Percentiles rank a stretch among this genome's conserved stretches.
Conservation (phyloP, 257 asterid species). For the Cordia subcordata region DNA sequence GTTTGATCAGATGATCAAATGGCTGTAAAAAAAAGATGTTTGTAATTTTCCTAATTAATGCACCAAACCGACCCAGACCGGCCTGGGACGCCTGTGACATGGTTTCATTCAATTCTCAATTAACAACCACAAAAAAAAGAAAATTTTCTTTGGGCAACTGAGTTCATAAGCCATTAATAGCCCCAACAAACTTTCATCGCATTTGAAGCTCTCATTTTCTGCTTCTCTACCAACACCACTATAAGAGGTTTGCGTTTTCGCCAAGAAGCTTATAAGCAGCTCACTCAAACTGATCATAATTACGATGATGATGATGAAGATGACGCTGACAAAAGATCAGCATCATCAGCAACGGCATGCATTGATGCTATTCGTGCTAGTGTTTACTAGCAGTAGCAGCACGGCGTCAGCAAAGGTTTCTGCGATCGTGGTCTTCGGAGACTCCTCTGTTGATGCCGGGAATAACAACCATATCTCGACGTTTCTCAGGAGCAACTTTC, state of each 20-base stretch:
- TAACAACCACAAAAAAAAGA: no score
- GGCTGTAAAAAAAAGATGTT: no score
- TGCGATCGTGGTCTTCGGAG: slow-evolving; percentile 86
- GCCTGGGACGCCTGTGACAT: no score
- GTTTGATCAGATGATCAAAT: no score
- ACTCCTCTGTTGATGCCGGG: slow-evolving; percentile 88
- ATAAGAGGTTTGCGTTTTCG: background rate
- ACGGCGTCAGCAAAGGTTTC: slow-evolving; percentile 38
- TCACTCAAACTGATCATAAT: no score
- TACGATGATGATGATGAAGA: no score
- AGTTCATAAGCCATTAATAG: slow-evolving; percentile 7
- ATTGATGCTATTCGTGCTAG: background rate
- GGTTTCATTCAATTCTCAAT: no score
- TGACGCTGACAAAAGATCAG: background rate
- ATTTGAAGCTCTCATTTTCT: slow-evolving; percentile 1
- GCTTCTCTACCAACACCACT: background rate
- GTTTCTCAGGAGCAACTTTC: slow-evolving; percentile 67
- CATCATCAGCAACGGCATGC: background rate
- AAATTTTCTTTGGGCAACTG: no score
- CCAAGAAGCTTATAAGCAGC: background rate
- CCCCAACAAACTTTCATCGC: slow-evolving; percentile 20
- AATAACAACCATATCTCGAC: slow-evolving; percentile 79
- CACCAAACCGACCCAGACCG: no score
- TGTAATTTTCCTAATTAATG: no score
- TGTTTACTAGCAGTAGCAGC: no score